These are phyloP conservation scores for Mallotus nudiflorus DNA, from an alignment of 345 rosid genomes.

Conservation along the genomic window DNA sequence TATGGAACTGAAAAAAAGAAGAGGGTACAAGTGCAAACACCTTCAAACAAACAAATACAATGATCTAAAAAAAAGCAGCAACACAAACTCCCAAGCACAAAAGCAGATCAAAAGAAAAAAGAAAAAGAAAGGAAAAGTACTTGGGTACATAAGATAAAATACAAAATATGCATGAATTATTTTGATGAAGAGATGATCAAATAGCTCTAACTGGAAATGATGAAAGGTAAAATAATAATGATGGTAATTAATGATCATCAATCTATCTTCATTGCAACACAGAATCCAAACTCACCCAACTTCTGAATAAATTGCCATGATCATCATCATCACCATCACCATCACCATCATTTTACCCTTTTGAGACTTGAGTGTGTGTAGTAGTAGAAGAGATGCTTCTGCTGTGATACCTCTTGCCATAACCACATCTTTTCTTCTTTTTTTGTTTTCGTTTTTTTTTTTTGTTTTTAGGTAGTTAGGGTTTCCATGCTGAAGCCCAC, in stretches of 20 bases:
- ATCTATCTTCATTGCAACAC: neutral
- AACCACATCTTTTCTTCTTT: no score
- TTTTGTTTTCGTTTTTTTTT: no score
- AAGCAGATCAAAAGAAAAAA: slow-evolving; percentile 28
- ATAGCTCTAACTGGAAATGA: neutral
- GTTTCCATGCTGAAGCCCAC: slow-evolving; percentile 86
- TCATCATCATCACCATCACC: neutral
- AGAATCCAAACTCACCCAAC: neutral
- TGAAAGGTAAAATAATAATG: neutral
- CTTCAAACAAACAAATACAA: slow-evolving; percentile 65
- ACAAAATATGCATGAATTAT: slow-evolving; percentile 26
- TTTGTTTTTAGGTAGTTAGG: slow-evolving; percentile 22
- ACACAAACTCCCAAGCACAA: no score
- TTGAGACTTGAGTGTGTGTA: neutral
- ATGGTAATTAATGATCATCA: slow-evolving; percentile 11
- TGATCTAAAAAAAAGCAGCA: slow-evolving; percentile 34
- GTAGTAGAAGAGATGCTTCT: neutral
- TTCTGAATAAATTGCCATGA: slow-evolving; percentile 15
- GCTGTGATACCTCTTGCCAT: neutral
- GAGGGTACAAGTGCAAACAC: slow-evolving; percentile 44
- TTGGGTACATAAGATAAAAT: slow-evolving; percentile 20
- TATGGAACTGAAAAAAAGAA: slow-evolving; percentile 21
- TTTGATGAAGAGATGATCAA: neutral
- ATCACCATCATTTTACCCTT: neutral
- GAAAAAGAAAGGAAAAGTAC: neutral